A percentile compares a stretch with the other conserved stretches of the same genome.
These are phyloP conservation scores for Dendrocalamus sinicus DNA, from an alignment of 176 grass and related monocot genomes.

Conservation along the genomic window DNA sequence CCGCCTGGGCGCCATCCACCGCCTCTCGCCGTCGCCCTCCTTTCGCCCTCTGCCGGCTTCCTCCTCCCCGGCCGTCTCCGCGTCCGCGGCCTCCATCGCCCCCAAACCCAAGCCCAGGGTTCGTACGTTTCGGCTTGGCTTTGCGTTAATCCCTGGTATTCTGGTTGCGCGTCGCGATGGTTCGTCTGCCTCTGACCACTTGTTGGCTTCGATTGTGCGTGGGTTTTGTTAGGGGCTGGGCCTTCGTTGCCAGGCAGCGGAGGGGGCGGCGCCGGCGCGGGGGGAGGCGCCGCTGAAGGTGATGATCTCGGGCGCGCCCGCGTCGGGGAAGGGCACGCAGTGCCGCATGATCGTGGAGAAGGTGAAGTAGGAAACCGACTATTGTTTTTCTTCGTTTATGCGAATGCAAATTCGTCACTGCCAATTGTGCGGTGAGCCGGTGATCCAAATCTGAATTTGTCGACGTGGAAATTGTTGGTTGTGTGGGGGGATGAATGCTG, in stretches of 20 bases:
- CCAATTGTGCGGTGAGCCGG: too few species aligned
- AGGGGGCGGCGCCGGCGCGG: background rate
- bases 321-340: constrained; percentile 74
- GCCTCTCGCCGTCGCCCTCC: background rate
- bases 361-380: constrained; percentile 17
- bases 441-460: background rate
- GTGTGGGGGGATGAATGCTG: background rate
- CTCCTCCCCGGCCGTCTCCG: background rate
- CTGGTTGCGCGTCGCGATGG: background rate
- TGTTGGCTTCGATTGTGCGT: background rate
- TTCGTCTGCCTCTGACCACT: background rate
- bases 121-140: constrained; percentile 25
- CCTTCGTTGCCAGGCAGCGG: constrained; percentile 50
- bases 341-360: constrained; percentile 71
- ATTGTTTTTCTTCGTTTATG: background rate
- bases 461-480: background rate
- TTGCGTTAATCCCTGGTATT: background rate
- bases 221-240: constrained; percentile 33
- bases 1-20: background rate
- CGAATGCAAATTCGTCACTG: background rate
- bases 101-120: constrained; percentile 41
- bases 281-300: constrained; percentile 55
- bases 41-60: background rate
- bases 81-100: constrained; percentile 13
- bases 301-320: constrained; percentile 75